Evolutionary conservation across 805 yeast genomes (phyloP), one percentile per base, ranked within the genome.

Genomic region (Kockiozyma suomiensis): DNA sequence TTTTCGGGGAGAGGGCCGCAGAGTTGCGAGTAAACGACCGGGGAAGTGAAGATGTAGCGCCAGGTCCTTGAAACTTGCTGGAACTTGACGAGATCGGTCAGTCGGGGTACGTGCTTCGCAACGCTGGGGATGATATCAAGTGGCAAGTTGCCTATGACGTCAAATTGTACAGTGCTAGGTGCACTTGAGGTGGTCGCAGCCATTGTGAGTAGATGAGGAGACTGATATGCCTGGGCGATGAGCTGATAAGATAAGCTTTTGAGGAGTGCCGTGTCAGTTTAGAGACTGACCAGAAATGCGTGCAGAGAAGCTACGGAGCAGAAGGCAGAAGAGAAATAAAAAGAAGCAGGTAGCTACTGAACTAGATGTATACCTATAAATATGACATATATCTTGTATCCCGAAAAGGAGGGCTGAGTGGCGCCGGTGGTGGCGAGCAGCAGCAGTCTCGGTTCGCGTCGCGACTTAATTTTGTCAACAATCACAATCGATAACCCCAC

Each of bases 81-180:
- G 48, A 52, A 61, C 19, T 48, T 48, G n/a, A 62, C 25, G 21
- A 62, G 53, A 47, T 62, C 66, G 3, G 66, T 56, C 25, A 47
- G 43, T 12, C 65, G 53, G 5, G 66, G 65, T 3, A 62, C 51
- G 51, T 62, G 42, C 65, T 61, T 52, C 10, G 49, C 65, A 46
- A 62, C 35, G 28, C 6, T 8, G 33, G 66, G 62, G 19, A 62
- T 35, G 46, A 62, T 41, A 32, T 62, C 66, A 40, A 62, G 38
- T 17, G 66, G 66, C 21, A 62, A 56, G 42, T 54, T 58, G 17
- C 50, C 61, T 23, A 62, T 32, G 52, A 62, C 56, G 42, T 62
- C 66, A 26, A 62, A 47, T 10, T 12, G 43, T 17, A 37, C 15
- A 10, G 49, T 13, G 26, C 5, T 1, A 17, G 38, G 21, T 15